phyloP scores from a whole-genome alignment of 2,329 filamentous ascomycete species.

The Botryotinia calthae region DNA sequence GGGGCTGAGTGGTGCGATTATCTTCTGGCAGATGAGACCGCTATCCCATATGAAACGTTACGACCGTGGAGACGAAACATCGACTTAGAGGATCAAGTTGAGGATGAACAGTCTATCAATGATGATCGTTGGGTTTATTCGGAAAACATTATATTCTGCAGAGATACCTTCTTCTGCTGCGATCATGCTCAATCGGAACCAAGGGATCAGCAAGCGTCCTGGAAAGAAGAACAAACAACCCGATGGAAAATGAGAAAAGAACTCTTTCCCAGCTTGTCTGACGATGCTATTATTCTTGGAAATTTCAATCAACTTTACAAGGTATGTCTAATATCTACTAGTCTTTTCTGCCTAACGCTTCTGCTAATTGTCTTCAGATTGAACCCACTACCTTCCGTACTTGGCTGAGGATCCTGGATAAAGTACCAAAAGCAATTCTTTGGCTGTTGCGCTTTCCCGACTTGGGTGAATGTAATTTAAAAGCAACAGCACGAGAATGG shows the following conservation, averaged over 20 bases:
- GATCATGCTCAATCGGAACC: conserved; percentile 90
- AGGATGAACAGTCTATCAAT: conserved; percentile 60
- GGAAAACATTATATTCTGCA: conserved; percentile 93
- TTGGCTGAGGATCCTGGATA: conserved; percentile 87
- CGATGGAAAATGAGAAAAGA: conserved; percentile 93
- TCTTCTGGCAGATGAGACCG: conserved; percentile 83
- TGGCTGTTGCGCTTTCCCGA: conserved; percentile 98
- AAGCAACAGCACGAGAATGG: conserved; percentile 77
- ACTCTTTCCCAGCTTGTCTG: conserved; percentile 77
- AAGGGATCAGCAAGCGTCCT: conserved; percentile 65
- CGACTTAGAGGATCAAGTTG: conserved; percentile 65
- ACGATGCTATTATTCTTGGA: conserved; percentile 86
- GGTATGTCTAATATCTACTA: conserved; percentile 50
- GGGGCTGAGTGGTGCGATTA: conserved; percentile 99
- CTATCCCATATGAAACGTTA: conserved; percentile 78
- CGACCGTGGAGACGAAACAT: conserved; percentile 76
- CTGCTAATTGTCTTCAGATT: conserved; percentile 57
- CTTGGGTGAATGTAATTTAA: conserved; percentile 81
- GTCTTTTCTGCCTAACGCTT: neutral
- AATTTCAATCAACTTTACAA: conserved; percentile 99
- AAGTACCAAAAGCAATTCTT: conserved; percentile 81
- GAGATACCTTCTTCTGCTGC: conserved; percentile 96
- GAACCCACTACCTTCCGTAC: conserved; percentile 94
- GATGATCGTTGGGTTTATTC: conserved; percentile 87
- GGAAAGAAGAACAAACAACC: conserved; percentile 77